These are phyloP conservation scores for Aspergillus hiratsukae DNA, from an alignment of 2,329 filamentous ascomycete species.

Conservation along the genomic window DNA sequence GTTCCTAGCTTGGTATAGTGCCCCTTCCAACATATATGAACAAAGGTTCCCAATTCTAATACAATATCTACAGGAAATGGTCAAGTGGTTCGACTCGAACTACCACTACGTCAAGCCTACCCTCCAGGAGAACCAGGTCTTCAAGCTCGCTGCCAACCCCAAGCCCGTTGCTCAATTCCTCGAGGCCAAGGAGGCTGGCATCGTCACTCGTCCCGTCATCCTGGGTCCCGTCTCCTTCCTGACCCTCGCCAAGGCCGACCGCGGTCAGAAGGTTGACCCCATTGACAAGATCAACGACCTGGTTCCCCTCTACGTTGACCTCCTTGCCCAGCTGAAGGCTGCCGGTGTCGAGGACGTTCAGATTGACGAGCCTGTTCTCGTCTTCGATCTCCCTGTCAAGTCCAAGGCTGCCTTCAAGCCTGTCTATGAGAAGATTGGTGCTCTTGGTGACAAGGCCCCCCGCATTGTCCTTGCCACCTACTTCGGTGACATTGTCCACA, in stretches of 20 bases:
- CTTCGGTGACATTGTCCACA: conserved; percentile 99
- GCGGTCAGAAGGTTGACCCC: conserved; percentile 85
- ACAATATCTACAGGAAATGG: conserved; percentile 68
- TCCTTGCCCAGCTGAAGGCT: conserved; percentile 87
- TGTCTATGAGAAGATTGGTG: conserved; percentile 78
- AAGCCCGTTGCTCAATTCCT: conserved; percentile 94
- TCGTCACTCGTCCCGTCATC: conserved; percentile 87
- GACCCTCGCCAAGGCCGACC: conserved; percentile 95
- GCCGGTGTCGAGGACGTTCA: conserved; percentile 95
- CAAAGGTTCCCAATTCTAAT: conserved; percentile 23
- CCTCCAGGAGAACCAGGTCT: conserved; percentile 92
- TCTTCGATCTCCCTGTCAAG: conserved; percentile 86
- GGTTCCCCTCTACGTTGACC: conserved; percentile 88
- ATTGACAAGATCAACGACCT: conserved; percentile 93
- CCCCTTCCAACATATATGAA: neutral
- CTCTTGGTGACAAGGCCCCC: conserved; percentile 73
- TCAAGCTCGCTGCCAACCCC: conserved; percentile 80
- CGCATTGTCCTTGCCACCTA: conserved; percentile 91
- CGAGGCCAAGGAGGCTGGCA: conserved; percentile 96
- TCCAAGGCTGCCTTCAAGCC: conserved; percentile 98
- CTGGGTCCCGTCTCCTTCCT: conserved; percentile 97
- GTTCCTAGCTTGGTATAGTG: conserved; percentile 69
- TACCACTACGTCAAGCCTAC: conserved; percentile 99
- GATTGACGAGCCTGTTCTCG: conserved; percentile 96
- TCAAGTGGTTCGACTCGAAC: conserved; percentile 99